Evolutionary conservation across 345 rosid species (phyloP), one percentile per base, ranked within the genome.

Genomic region (Eucalyptus regnans): DNA sequence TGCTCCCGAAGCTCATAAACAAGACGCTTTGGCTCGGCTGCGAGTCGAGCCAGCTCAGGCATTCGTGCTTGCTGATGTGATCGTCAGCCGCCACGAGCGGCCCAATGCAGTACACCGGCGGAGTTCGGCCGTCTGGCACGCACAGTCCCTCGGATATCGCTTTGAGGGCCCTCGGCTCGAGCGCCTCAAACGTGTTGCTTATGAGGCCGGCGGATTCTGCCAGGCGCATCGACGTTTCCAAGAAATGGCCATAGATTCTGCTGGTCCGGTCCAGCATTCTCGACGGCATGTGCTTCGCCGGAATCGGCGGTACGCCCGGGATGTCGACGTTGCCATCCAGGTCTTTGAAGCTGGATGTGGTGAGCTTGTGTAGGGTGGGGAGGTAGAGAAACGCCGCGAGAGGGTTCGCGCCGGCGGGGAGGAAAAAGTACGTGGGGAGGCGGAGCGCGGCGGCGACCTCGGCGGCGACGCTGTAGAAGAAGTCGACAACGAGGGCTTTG

Each of bases 101-200:
- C 8, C 94, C 94, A 7, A 93, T 43, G 84, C 93, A 94, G 43
- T 88, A 93, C 2, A 92, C 11, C 8, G 93, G 94, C 1, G 94
- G 92, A 3, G 50, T 68, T 8, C 89, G 33, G 20, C 20, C 68
- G 14, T 86, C 86, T 2, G 92, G 93, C 8, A 41, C 25, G 48
- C 93, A 91, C 10, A 31, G 46, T 23, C 94, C 93, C 44, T 90
- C 91, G 48, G 87, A 31, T 13, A 90, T 83, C 4, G 93, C 91
- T 51, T 86, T 88, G 15, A 90, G 17, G 22, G 89, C 88, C 44
- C 86, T 86, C 3, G 86, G 5, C 80, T 93, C 92, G 6, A 93
- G 90, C 27, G 33, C 18, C 33, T 91, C 91, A 68, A 90, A 93
- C 8, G 91, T 89, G 91, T 93, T 93, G 4, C 87, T 41, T 13